Evolutionary conservation across 2,329 filamentous ascomycete species (phyloP).

Genomic region (Neodidymelliopsis sp.): DNA sequence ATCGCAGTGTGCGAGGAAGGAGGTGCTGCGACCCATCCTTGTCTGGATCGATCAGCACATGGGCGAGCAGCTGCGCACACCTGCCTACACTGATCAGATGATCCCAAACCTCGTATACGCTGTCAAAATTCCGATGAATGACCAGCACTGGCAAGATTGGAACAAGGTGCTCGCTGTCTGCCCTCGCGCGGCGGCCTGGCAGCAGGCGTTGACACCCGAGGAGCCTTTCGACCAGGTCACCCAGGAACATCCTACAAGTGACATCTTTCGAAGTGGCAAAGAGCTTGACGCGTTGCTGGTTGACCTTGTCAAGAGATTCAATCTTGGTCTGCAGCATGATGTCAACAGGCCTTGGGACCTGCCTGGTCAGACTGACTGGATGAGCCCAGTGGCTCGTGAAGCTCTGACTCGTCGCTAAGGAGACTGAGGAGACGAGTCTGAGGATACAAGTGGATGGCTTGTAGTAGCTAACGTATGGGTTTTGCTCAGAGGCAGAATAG

Average conservation of each 20-base stretch:
- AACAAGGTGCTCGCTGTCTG: constrained; percentile 18
- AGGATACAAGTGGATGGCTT: background rate
- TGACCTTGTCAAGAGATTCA: background rate
- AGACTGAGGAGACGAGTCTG: too few species aligned
- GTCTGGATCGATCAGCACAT: constrained; percentile 21
- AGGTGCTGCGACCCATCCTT: background rate
- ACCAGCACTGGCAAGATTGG: constrained; percentile 20
- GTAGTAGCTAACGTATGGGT: background rate
- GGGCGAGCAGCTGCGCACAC: constrained; percentile 9
- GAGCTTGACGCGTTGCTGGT: background rate
- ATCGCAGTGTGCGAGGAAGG: background rate
- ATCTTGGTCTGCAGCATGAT: background rate
- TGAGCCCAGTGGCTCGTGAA: background rate
- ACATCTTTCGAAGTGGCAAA: background rate
- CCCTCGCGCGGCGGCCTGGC: constrained; percentile 11
- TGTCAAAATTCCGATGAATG: constrained; percentile 22
- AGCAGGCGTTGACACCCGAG: constrained; percentile 15
- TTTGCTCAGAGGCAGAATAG: too few species aligned
- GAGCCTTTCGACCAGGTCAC: constrained; percentile 19
- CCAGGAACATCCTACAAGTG: background rate
- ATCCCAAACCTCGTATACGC: constrained; percentile 21
- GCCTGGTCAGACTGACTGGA: background rate
- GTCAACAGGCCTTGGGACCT: background rate
- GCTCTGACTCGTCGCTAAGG: background rate
- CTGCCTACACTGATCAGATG: constrained; percentile 13